Base-by-base conservation (phyloP, 2,329 filamentous ascomycete species). In the Daldinia sp. region DNA sequence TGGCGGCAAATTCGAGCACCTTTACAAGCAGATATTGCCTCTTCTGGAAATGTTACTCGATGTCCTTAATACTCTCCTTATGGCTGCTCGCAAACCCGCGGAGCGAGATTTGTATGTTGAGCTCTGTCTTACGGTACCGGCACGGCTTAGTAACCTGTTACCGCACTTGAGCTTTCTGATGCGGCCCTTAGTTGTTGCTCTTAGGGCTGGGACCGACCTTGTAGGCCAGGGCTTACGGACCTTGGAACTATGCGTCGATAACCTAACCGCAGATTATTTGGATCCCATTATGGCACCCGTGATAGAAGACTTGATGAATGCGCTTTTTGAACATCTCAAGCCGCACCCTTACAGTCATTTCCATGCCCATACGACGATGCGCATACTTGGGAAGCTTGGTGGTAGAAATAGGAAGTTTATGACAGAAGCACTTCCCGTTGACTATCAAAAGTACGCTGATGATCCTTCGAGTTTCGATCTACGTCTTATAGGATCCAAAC, bases 271-370 rank as follows among this genome's bases (percentile, higher is more conserved):
- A 0, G 95, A 99, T 73, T 99, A 99, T 73, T 82, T 99, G 11
- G 95, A 99, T 71, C 96, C 95, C 0, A 98, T 99, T 72, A 99
- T 99, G 94, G 93, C 94, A 1, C 96, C 95, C 0, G 96, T 98
- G 23, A 98, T 99, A 77, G 94, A 99, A 71, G 95, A 99, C 74
- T 83, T 99, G 43, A 99, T 99, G 95, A 95, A 93, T 47, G 94
- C 94, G 1, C 83, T 99, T 1, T 99, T 96, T 84, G 94, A 97
- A 67, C 96, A 99, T 76, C 84, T 99, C 39, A 91, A 91, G 71
- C 96, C 95, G 6, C 90, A 94, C 66, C 95, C 95, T 0, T 97
- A 99, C 77, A 97, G 91, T 71, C 96, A 99, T 76, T 97, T 97
- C 77, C 94, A 98, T 74, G 92, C 96, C 0, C 95, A 99, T 75